Base-by-base conservation (phyloP, 495 filamentous ascomycete species). In the Xylaria flabelliformis region DNA sequence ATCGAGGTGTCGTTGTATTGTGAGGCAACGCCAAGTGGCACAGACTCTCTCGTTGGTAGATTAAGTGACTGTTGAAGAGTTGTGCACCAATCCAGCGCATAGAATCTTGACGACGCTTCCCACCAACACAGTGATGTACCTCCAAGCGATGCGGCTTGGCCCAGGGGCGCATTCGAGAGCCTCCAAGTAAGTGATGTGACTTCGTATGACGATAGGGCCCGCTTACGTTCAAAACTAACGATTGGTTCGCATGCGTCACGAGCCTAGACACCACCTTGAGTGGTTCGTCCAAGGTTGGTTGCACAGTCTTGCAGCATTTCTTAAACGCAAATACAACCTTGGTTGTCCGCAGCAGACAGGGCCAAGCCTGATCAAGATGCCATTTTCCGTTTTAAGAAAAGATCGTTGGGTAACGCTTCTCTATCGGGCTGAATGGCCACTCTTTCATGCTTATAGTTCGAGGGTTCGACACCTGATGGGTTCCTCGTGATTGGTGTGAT, bases 181-280 rank as follows among this genome's bases (percentile, higher is more conserved):
- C 70, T 66, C 70, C 63, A 67, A 71, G 62, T 29, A 59, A 64
- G 34, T 66, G 41, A 72, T 72, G 70, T 51, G 64, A 72, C 70
- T 67, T 64, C 70, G 63, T 65, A 72, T 67, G 70, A 64, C 63
- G 63, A 72, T 72, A 72, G 41, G 58, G 41, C 63, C 63, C 53
- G 62, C 63, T 61, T 34, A 50, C 32, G 50, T 36, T 46, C 50
- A 51, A 13, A 44, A 50, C 51, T 58, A 66, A 48, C 70, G 51
- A 67, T 67, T 67, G 70, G 70, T 19, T 67, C 63, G 50, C 39
- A 59, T 67, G 59, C 62, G 63, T 72, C 70, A 72, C 70, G 70
- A 72, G 70, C 70, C 70, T 72, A 62, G 62, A 59, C 70, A 72
- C 36, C 26, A 51, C 46, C 62, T 51, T 32, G 51, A 66, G 70